A percentile compares a stretch with the other conserved stretches of the same genome.
Evolutionary conservation across 805 yeast species (phyloP).

Genomic region (Yamadazyma sp.): DNA sequence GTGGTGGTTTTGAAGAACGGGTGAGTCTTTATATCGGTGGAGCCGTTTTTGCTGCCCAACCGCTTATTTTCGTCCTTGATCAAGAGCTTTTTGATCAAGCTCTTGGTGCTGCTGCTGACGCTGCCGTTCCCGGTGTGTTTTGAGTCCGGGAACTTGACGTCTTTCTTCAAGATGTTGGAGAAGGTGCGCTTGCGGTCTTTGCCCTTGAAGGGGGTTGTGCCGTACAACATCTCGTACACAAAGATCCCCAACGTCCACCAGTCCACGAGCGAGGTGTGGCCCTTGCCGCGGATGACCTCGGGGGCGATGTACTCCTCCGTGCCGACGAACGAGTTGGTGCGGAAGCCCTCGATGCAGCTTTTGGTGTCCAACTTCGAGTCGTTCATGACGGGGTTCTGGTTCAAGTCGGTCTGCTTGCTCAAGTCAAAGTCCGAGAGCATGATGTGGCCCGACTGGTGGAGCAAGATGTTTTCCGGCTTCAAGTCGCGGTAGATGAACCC

Average conservation of each 20-base stretch:
- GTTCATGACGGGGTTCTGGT: constrained; percentile 64
- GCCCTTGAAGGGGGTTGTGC: constrained; percentile 96
- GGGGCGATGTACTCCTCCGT: constrained; percentile 99
- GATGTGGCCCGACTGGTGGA: constrained; percentile 97
- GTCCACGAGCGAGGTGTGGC: constrained; percentile 97
- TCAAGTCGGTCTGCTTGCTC: constrained; percentile 80
- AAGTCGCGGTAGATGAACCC: constrained; percentile 96
- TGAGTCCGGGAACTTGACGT: constrained; percentile 71
- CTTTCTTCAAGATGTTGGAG: constrained; percentile 80
- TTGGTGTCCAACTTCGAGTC: constrained; percentile 82
- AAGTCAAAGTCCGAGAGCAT: constrained; percentile 97
- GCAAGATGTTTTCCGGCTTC: constrained; percentile 91
- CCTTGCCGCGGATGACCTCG: constrained; percentile 94
- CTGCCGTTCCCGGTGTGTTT: constrained; percentile 28
- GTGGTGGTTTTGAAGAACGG: constrained; percentile 87
- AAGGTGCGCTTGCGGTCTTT: constrained; percentile 85
- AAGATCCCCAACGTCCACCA: constrained; percentile 99
- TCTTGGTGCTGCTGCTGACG: constrained; percentile 74
- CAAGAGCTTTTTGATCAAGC: constrained; percentile 73
- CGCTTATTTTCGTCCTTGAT: constrained; percentile 88
- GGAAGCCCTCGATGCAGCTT: constrained; percentile 91
- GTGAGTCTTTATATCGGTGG: constrained; percentile 90
- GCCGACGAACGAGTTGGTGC: constrained; percentile 98
- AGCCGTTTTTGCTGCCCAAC: constrained; percentile 90
- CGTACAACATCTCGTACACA: constrained; percentile 90